Evolutionary conservation across 192 early-diverging fungal species (phyloP).

Genomic region (Umbelopsis sp.): DNA sequence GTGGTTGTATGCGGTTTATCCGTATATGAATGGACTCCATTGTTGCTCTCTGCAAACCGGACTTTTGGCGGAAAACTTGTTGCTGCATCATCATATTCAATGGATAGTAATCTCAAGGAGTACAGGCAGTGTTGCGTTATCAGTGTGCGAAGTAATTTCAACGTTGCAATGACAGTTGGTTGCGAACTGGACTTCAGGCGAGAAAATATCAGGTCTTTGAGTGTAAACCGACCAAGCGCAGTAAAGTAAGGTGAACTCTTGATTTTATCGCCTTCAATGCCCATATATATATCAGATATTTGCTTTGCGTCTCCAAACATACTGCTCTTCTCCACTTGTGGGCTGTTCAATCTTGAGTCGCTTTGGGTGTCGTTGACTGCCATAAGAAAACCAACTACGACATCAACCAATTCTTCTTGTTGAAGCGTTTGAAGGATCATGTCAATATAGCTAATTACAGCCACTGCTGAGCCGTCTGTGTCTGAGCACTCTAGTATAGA

Average conservation of each 20-base stretch:
- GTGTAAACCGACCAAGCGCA: slow-evolving; percentile 61
- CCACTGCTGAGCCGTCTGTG: slow-evolving; percentile 87
- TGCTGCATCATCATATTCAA: slow-evolving; percentile 60
- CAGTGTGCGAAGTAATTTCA: slow-evolving; percentile 77
- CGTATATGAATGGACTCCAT: neutral
- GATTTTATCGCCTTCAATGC: slow-evolving; percentile 43
- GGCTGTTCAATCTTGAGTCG: slow-evolving; percentile 25
- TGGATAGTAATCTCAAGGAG: slow-evolving; percentile 74
- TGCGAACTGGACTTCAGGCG: slow-evolving; percentile 87
- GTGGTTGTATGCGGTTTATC: slow-evolving; percentile 32
- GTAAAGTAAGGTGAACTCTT: slow-evolving; percentile 57
- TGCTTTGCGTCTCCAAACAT: neutral
- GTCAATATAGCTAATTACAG: slow-evolving; percentile 88
- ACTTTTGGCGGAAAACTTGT: slow-evolving; percentile 41
- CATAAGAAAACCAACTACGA: slow-evolving; percentile 80
- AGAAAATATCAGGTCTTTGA: slow-evolving; percentile 84
- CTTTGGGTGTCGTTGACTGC: slow-evolving; percentile 60
- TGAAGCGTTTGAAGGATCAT: slow-evolving; percentile 77
- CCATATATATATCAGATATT: slow-evolving; percentile 44
- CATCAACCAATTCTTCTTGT: slow-evolving; percentile 72
- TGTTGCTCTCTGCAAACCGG: neutral
- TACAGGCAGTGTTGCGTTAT: slow-evolving; percentile 79
- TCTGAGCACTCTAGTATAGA: slow-evolving; percentile 87
- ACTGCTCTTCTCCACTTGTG: neutral
- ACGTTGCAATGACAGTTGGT: slow-evolving; percentile 80